These are phyloP conservation scores for Neonectria sp. DNA, from an alignment of 2,329 filamentous ascomycete species.

Conservation along the genomic window DNA sequence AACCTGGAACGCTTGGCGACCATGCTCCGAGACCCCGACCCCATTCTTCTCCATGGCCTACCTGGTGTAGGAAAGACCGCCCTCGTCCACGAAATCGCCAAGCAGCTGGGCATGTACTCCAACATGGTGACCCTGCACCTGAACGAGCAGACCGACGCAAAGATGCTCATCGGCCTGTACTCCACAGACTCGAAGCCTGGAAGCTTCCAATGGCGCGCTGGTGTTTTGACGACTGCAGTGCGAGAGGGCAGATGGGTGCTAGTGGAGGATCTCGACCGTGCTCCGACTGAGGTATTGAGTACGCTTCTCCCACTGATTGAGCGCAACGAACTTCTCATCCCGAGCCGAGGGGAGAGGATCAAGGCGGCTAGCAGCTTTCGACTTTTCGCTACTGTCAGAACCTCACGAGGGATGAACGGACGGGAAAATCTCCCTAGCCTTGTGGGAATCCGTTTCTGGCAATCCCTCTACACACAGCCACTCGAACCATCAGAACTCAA, in stretches of 20 bases:
- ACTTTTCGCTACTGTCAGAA: slow-evolving; percentile 92
- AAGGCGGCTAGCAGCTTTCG: slow-evolving; percentile 88
- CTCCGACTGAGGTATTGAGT: slow-evolving; percentile 94
- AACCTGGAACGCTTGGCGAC: slow-evolving; percentile 81
- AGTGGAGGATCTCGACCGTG: slow-evolving; percentile 96
- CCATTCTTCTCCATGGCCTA: slow-evolving; percentile 85
- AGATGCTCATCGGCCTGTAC: slow-evolving; percentile 95
- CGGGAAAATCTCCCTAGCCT: slow-evolving; percentile 79
- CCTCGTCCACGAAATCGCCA: slow-evolving; percentile 85
- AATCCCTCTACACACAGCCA: slow-evolving; percentile 77
- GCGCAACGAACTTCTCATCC: slow-evolving; percentile 89
- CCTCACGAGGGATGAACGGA: slow-evolving; percentile 77
- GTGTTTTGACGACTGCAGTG: slow-evolving; percentile 94
- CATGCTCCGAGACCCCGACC: slow-evolving; percentile 76
- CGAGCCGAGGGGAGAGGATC: slow-evolving; percentile 89
- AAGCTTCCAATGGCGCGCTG: slow-evolving; percentile 92
- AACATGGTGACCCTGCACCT: slow-evolving; percentile 94
- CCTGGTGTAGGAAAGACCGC: slow-evolving; percentile 94
- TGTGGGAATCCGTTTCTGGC: slow-evolving; percentile 91
- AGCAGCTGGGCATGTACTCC: slow-evolving; percentile 82
- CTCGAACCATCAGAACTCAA: slow-evolving; percentile 80
- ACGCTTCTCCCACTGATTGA: slow-evolving; percentile 94
- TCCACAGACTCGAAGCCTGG: slow-evolving; percentile 89
- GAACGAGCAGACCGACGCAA: slow-evolving; percentile 98
- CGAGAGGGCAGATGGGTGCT: slow-evolving; percentile 96